Evolutionary conservation across 352 stramenopile species (phyloP).

Genomic region (Phytophthora capsici): DNA sequence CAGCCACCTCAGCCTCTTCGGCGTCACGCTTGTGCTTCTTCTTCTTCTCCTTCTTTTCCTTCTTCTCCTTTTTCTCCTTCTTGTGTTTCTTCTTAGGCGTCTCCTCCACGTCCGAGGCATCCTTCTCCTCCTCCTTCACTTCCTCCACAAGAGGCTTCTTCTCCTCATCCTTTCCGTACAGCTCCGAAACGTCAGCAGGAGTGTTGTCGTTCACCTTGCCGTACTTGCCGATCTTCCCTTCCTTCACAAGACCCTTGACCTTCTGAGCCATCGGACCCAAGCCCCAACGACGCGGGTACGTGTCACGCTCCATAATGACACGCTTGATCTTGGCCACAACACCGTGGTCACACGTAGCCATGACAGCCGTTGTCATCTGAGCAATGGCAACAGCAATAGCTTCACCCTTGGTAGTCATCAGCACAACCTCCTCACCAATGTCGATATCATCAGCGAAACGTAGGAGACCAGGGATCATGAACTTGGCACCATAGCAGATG

Average conservation of each 20-base stretch:
- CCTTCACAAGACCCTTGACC: slow-evolving; percentile 98
- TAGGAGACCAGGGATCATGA: slow-evolving; percentile 99
- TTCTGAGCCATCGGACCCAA: slow-evolving; percentile 99
- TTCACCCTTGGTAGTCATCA: slow-evolving; percentile 99
- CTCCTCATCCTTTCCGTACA: slow-evolving; percentile 69
- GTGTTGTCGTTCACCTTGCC: slow-evolving; percentile 90
- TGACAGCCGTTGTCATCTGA: slow-evolving; percentile 99
- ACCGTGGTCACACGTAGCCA: slow-evolving; percentile 99
- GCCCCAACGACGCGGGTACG: slow-evolving; percentile 98
- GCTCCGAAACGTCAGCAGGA: slow-evolving; percentile 73
- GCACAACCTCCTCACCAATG: slow-evolving; percentile 98
- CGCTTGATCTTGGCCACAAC: slow-evolving; percentile 99
- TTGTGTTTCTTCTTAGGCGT: slow-evolving; percentile 70
- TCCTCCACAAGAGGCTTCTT: slow-evolving; percentile 74
- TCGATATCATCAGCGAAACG: slow-evolving; percentile 99
- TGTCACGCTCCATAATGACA: slow-evolving; percentile 99
- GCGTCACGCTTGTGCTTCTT: slow-evolving; percentile 84
- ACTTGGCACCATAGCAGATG: slow-evolving; percentile 99
- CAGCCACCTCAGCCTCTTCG: slow-evolving; percentile 47
- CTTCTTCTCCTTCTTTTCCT: slow-evolving; percentile 84
- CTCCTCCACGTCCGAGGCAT: slow-evolving; percentile 53
- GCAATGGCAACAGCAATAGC: slow-evolving; percentile 99
- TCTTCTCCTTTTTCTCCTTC: slow-evolving; percentile 64
- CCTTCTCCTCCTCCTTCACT: slow-evolving; percentile 44
- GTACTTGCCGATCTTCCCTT: slow-evolving; percentile 91